Evolutionary conservation across 2,329 filamentous ascomycete genomes (phyloP).

Genomic region (Verticillium tricorpus): DNA sequence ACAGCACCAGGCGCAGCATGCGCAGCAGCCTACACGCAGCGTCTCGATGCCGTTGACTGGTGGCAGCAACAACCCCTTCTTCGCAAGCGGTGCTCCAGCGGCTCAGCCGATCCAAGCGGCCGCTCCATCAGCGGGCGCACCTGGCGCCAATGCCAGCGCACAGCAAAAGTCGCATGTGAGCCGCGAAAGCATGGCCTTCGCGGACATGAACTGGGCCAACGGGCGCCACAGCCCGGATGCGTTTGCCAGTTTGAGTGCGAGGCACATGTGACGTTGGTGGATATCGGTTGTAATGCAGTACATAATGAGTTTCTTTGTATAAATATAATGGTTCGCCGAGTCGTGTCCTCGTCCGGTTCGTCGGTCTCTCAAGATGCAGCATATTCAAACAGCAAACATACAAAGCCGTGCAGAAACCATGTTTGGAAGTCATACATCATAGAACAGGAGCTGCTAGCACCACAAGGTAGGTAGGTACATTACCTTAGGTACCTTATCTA

Average conservation of each 20-base stretch:
- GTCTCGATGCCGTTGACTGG: constrained; percentile 27
- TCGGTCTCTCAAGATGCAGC: too few species aligned
- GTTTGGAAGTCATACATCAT: too few species aligned
- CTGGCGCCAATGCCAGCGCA: constrained; percentile 13
- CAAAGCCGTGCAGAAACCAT: too few species aligned
- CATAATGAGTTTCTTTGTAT: not conserved
- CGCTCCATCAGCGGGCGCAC: constrained; percentile 18
- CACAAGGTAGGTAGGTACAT: too few species aligned
- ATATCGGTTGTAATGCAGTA: not conserved
- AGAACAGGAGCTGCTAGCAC: too few species aligned
- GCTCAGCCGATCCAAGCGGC: constrained; percentile 5
- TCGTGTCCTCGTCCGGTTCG: too few species aligned
- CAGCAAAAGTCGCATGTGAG: constrained; percentile 44
- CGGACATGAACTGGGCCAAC: constrained; percentile 61
- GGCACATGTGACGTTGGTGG: constrained; percentile 33
- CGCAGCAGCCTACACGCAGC: constrained; percentile 15
- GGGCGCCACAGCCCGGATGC: constrained; percentile 76
- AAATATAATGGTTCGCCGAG: not conserved
- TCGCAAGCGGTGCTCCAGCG: constrained; percentile 25
- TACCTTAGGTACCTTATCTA: too few species aligned
- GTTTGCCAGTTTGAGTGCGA: constrained; percentile 69
- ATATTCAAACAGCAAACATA: too few species aligned
- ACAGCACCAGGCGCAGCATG: constrained; percentile 20
- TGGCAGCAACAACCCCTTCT: constrained; percentile 55
- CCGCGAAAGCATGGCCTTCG: constrained; percentile 65